These are phyloP conservation scores for Primulina huaijiensis DNA, from an alignment of 257 asterid species.

Conservation along the genomic window DNA sequence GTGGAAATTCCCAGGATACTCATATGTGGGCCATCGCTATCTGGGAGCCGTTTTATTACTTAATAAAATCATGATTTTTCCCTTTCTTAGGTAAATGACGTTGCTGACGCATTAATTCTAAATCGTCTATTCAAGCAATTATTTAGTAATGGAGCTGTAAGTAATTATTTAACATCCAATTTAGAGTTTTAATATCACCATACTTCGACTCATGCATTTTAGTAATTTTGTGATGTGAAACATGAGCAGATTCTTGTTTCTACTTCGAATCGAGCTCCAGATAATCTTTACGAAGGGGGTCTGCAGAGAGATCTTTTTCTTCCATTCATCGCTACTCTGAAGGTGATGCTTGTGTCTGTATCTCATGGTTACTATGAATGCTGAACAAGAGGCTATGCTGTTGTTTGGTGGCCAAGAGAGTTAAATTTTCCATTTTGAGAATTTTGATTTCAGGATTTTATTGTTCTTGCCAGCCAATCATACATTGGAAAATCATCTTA, in stretches of 20 bases:
- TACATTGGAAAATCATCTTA: too few species aligned
- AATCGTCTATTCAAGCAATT: slow-evolving; percentile 78
- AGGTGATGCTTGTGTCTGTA: slow-evolving; percentile 39
- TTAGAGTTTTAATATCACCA: background rate
- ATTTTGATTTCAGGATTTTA: background rate
- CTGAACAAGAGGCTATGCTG: slow-evolving; percentile 11
- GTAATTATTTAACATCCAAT: slow-evolving; percentile 28
- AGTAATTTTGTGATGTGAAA: slow-evolving; percentile 13
- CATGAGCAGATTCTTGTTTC: slow-evolving; percentile 70
- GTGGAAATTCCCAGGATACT: background rate
- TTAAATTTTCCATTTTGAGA: background rate
- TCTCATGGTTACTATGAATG: background rate
- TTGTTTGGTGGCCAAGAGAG: background rate
- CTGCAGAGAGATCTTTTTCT: slow-evolving; percentile 88
- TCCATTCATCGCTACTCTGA: slow-evolving; percentile 78
- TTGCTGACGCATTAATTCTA: slow-evolving; percentile 85
- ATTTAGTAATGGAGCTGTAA: slow-evolving; percentile 73
- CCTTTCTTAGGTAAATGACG: slow-evolving; percentile 68
- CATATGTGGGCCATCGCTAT: background rate
- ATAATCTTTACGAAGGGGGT: slow-evolving; percentile 88
- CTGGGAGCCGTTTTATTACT: background rate
- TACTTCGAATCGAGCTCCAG: slow-evolving; percentile 94
- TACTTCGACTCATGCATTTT: slow-evolving; percentile 10
- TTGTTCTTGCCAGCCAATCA: background rate
- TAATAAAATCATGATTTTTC: background rate